Base-by-base conservation (phyloP, 2,329 filamentous ascomycete genomes). In the Albifimbria verrucaria region DNA sequence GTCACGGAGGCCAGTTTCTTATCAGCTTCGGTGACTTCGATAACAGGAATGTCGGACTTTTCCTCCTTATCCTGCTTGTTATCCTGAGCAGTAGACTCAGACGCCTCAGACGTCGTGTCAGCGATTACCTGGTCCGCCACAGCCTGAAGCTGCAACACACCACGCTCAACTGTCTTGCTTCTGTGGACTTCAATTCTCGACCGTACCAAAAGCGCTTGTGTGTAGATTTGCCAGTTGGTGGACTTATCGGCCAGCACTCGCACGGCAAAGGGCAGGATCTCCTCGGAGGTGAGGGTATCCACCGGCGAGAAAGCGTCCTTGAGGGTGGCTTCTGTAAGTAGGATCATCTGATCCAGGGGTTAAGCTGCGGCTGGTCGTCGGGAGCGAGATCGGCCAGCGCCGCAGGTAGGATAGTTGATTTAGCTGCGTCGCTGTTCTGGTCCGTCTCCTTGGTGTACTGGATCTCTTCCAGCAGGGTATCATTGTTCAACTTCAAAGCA, bases 181-280 rank as follows among this genome's bases (percentile, higher is more conserved):
- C 85, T 83, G 71, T 95, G 92, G 0, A 92, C 81, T 70, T 99
- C 94, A 51, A 97, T 93, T 17, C 94, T 82, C 55, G 90, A 96
- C 44, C 94, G 83, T 2, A 97, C 89, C 0, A 99, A 78, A 9
- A 99, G 77, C 0, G 92, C 94, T 66, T 97, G 92, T 0, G 94
- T 97, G 67, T 97, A 97, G 28, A 97, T 87, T 68, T 97, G 94
- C 94, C 94, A 99, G 69, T 97, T 99, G 1, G 91, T 93, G 45
- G 89, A 89, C 60, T 93, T 92, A 55, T 94, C 92, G 9, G 89
- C 83, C 2, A 99, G 79, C 0, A 97, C 94, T 41, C 94, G 85
- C 2, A 87, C 88, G 1, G 94, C 94, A 66, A 93, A 99, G 0
- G 94, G 94, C 1, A 96, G 72, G 4, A 96, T 93, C 67, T 97